Base-by-base conservation (phyloP, 768 basidiomycete genomes). In the Astraeus odoratus region DNA sequence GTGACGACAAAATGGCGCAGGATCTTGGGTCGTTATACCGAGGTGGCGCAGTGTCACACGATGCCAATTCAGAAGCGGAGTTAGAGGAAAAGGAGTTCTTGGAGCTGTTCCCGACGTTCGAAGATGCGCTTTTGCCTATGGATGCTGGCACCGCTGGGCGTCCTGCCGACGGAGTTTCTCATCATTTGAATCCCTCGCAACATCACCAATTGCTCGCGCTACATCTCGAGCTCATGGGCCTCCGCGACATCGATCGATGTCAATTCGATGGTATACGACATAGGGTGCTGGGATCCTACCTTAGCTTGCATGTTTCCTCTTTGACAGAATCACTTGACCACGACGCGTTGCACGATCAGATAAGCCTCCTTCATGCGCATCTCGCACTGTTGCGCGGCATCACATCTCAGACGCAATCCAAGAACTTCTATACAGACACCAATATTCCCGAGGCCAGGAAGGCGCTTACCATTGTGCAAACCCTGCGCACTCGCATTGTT, bases 21-120 rank as follows among this genome's bases (percentile, higher is more conserved):
- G 78, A 78, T 10, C 76, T 81, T 0, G 77, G 75, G 22, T 84
- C 86, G 18, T 65, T 98, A 3, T 99, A 98, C 68, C 81, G 85
- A 20, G 71, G 71, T 38, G 78, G 74, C 30, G 71, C 72, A 34
- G 57, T 73, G 20, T 71, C 78, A 12, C 65, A 86, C 38, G 67
- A 74, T 23, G 73, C 72, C 23, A 61, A 73, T 8, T 75, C 73
- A 10, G 93, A 94, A 48, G 78, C 77, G 4, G 86, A 91, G 55
- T 58, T 76, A 29, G 91, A 96, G 30, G 87, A 86, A 60, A 72
- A 73, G 50, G 96, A 98, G 53, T 90, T 98, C 56, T 65, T 81
- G 36, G 67, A 77, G 5, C 61, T 98, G 23, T 99, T 99, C 64
- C 96, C 96, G 10, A 79, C 80, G 9, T 95, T 81, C 53, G 86